A percentile compares a stretch with the other conserved stretches of the same genome.
phyloP scores from a whole-genome alignment of 1,284 basidiomycete species.

The Gomphus sp. region DNA sequence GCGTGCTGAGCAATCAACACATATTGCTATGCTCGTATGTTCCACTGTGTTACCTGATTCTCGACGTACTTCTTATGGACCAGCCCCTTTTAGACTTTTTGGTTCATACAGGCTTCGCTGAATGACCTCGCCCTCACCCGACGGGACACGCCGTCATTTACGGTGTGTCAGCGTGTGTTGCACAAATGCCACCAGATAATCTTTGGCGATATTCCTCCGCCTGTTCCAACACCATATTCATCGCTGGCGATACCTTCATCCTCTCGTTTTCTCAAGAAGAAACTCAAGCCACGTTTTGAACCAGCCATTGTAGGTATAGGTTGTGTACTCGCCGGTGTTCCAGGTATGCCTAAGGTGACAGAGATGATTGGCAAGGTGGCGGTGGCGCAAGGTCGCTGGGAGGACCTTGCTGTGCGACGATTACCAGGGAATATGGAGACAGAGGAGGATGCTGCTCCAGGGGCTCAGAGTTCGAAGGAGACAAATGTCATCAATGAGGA shows the following conservation, averaged over 20 bases:
- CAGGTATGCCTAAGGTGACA: constrained; percentile 71
- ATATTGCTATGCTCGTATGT: constrained; percentile 88
- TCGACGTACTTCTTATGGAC: constrained; percentile 11
- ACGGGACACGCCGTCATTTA: constrained; percentile 72
- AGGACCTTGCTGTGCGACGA: constrained; percentile 33
- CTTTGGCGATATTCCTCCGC: constrained; percentile 78
- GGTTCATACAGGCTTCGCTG: constrained; percentile 97
- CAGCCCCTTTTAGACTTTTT: constrained; percentile 62
- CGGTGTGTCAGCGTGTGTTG: constrained; percentile 87
- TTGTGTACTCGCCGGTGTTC: constrained; percentile 67
- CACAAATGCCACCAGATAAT: constrained; percentile 96
- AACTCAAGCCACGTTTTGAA: constrained; percentile 62
- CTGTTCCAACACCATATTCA: constrained; percentile 56
- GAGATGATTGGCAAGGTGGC: constrained; percentile 74
- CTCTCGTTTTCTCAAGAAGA: constrained; percentile 44
- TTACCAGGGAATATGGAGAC: not conserved
- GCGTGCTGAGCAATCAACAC: constrained; percentile 80
- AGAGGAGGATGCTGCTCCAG: constrained; percentile 1
- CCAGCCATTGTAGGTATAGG: constrained; percentile 85
- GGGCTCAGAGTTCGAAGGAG: not conserved
- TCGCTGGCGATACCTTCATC: constrained; percentile 37
- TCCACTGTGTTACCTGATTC: not conserved
- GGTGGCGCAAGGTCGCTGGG: constrained; percentile 78
- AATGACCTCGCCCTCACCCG: constrained; percentile 66
- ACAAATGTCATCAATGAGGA: constrained; percentile 10